Base-by-base conservation (phyloP, 2,329 filamentous ascomycete genomes). In the Ceratocystis smalleyi region DNA sequence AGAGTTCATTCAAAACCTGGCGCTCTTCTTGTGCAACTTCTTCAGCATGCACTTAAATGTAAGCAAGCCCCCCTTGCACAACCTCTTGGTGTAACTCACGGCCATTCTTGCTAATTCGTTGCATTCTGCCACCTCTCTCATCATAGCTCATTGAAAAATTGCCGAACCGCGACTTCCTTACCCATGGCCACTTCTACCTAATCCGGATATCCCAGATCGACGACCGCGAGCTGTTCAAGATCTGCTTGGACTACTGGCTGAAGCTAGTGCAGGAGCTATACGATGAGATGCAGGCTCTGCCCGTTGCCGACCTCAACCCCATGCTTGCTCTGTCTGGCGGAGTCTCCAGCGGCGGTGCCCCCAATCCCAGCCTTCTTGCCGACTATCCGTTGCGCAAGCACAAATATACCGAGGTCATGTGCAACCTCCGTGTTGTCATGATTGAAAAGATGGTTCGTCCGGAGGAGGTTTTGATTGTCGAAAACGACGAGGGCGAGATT, bases 371-470 rank as follows among this genome's bases (percentile, higher is more conserved):
- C 62, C 78, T 92, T n/a, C 80, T 97, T 67, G 86, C 86, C 70
- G 95, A 91, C 74, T 95, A 95, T 71, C 91, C 92, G 12, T 82
- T 99, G 55, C 86, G 95, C 67, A 99, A 99, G 79, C 92, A 99
- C 81, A 97, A 96, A 77, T 99, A 97, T 75, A 86, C 87, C 68
- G 91, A 96, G 72, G 88, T 99, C 22, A 78, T 99, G 61, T 92
- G 92, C 8, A 97, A 96, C 74, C 80, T 99, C 65, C 87, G 94
- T 69, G 88, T 92, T 27, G 94, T 99, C 69, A 99, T 99, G 94
- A 97, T 99, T 68, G 94, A 99, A 78, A 96, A 96, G 80, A 99
- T 99, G 94, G 94, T 99, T 40, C 84, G 91, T 54, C 94, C 94
- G 0, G 94, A 99, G 76, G 95, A 99, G 76, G 95, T 99, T 7